A percentile compares a stretch with the other conserved stretches of the same genome.
phyloP scores from a whole-genome alignment of 805 yeast genomes.

The Jamesozyma lodderae region DNA sequence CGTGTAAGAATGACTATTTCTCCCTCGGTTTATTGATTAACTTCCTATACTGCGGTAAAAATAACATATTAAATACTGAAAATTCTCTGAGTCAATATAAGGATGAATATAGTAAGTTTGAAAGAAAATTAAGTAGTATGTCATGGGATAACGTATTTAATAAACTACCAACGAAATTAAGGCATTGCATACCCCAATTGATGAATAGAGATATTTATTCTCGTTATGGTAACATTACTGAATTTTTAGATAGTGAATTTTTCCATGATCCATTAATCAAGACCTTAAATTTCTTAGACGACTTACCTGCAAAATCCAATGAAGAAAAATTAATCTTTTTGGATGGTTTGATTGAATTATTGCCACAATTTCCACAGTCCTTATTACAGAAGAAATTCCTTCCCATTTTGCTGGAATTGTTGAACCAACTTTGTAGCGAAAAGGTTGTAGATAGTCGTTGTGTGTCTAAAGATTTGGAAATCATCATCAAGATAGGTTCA shows the following conservation, averaged over 20 bases:
- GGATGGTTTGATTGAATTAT: conserved; percentile 46
- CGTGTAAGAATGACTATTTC: conserved; percentile 70
- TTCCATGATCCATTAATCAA: conserved; percentile 79
- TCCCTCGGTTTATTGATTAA: conserved; percentile 72
- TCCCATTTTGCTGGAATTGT: conserved; percentile 51
- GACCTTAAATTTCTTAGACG: conserved; percentile 74
- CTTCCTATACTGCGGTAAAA: conserved; percentile 52
- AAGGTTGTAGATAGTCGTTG: conserved; percentile 36
- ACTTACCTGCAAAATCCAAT: conserved; percentile 61
- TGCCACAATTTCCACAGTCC: conserved; percentile 50
- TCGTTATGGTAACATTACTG: conserved; percentile 41
- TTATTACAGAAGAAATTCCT: conserved; percentile 60
- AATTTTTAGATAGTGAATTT: conserved; percentile 59
- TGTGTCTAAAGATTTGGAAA: conserved; percentile 34
- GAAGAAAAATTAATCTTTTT: conserved; percentile 63
- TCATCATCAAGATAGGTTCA: conserved; percentile 54
- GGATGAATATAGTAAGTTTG: conserved; percentile 43
- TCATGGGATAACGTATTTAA: conserved; percentile 36
- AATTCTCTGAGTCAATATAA: conserved; percentile 54
- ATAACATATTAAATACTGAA: conserved; percentile 38
- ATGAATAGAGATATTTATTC: conserved; percentile 47
- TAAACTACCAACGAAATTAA: conserved; percentile 51
- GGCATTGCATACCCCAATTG: conserved; percentile 39
- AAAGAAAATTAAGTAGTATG: conserved; percentile 35
- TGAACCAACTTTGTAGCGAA: conserved; percentile 31